These are phyloP conservation scores for Aspergillus ibericus DNA, from an alignment of 2,329 filamentous ascomycete genomes.

Conservation along the genomic window DNA sequence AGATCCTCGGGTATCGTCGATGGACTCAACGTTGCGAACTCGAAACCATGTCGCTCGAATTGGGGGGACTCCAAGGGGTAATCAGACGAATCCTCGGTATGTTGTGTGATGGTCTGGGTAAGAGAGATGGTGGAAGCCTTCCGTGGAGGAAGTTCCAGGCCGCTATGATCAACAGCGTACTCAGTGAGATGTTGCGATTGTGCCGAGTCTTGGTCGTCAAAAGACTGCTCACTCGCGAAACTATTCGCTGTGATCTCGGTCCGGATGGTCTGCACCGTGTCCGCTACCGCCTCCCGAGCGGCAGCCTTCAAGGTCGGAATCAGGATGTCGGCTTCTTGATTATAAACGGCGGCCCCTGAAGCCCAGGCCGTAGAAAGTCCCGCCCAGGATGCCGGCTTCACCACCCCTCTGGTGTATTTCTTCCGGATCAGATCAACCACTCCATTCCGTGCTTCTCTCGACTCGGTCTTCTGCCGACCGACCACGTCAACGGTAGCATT, in stretches of 20 bases:
- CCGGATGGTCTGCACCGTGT: slow-evolving; percentile 38
- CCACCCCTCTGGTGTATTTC: slow-evolving; percentile 40
- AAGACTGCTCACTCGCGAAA: slow-evolving; percentile 14
- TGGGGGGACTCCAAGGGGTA: slow-evolving; percentile 12
- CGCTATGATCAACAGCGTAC: slow-evolving; percentile 19
- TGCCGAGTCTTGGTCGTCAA: slow-evolving; percentile 13
- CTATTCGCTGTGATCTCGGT: slow-evolving; percentile 42
- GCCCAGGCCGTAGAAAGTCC: slow-evolving; percentile 42
- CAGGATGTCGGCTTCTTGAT: slow-evolving; percentile 42
- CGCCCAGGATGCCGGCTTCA: slow-evolving; percentile 41
- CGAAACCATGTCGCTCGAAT: slow-evolving; percentile 12
- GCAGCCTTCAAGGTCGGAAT: slow-evolving; percentile 45
- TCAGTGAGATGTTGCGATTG: slow-evolving; percentile 27
- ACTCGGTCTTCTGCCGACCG: slow-evolving; percentile 27
- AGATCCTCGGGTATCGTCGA: slow-evolving; percentile 26
- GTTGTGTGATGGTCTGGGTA: slow-evolving; percentile 41
- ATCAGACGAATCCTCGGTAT: slow-evolving; percentile 32
- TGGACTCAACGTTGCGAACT: slow-evolving; percentile 10
- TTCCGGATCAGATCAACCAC: slow-evolving; percentile 38
- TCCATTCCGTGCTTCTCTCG: slow-evolving; percentile 32
- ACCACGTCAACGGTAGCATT: slow-evolving; percentile 37
- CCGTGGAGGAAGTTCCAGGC: slow-evolving; percentile 27
- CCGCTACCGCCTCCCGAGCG: slow-evolving; percentile 43
- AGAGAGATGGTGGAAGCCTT: slow-evolving; percentile 45
- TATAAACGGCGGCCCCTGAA: slow-evolving; percentile 34